Evolutionary conservation across 164 flowering plant genomes (phyloP).

Genomic region (Aristolochia contorta): DNA sequence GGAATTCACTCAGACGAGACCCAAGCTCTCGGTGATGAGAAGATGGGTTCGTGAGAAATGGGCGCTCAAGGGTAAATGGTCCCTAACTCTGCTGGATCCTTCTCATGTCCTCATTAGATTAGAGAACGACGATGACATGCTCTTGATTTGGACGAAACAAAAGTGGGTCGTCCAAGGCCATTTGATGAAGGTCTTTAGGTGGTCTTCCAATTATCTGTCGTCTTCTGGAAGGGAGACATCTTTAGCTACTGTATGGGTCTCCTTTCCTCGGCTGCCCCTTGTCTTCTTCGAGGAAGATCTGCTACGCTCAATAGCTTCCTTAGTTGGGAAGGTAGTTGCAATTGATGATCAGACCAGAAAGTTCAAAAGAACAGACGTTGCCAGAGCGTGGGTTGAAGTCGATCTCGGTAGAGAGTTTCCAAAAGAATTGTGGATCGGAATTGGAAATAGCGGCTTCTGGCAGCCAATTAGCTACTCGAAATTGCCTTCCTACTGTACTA

Average conservation of each 20-base stretch:
- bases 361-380: neutral
- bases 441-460: neutral
- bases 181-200: slow-evolving; percentile 2
- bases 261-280: neutral
- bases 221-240: neutral
- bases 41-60: neutral
- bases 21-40: neutral
- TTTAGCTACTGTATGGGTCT: neutral
- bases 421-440: neutral
- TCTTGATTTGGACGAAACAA: neutral
- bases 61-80: neutral
- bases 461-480: neutral
- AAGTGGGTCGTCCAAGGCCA: neutral
- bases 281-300: slow-evolving; percentile 1
- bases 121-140: slow-evolving; percentile 3
- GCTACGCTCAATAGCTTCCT: neutral
- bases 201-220: neutral
- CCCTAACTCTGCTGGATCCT: neutral
- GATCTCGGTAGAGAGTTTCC: neutral
- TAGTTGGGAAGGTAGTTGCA: neutral
- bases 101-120: neutral
- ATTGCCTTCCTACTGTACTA: slow-evolving; percentile 1
- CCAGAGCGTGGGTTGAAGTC: neutral
- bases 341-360: slow-evolving; percentile 1
- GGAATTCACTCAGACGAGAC: neutral